Evolutionary conservation across 805 yeast species (phyloP).

Genomic region (Middelhovenomyces tepae): DNA sequence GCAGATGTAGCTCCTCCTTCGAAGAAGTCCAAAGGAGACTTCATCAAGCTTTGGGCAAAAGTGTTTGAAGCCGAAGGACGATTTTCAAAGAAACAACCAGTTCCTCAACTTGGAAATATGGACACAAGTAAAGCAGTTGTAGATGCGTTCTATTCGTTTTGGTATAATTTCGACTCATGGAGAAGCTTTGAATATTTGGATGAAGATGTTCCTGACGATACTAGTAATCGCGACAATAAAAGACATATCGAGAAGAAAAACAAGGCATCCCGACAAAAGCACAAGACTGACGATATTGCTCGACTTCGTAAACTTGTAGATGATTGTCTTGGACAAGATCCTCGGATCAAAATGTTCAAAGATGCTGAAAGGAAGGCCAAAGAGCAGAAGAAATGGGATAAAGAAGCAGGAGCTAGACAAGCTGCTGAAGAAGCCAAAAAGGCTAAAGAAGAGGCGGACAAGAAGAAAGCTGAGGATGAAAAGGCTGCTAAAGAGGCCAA

Average conservation of each 20-base stretch:
- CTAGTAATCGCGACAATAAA: conserved; percentile 98
- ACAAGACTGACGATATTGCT: conserved; percentile 94
- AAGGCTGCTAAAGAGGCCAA: conserved; percentile 54
- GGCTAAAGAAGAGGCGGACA: conserved; percentile 82
- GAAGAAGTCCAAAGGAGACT: conserved; percentile 55
- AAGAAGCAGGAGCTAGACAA: conserved; percentile 93
- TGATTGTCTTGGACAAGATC: conserved; percentile 84
- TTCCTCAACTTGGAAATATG: conserved; percentile 67
- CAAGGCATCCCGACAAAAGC: conserved; percentile 92
- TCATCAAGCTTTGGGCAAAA: conserved; percentile 87
- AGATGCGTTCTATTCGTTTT: conserved; percentile 82
- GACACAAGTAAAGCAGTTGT: conserved; percentile 70
- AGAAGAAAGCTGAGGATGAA: conserved; percentile 66
- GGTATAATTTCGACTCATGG: conserved; percentile 95
- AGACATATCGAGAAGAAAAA: conserved; percentile 97
- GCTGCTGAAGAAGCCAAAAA: conserved; percentile 89
- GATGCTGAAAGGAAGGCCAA: conserved; percentile 91
- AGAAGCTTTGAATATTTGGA: conserved; percentile 95
- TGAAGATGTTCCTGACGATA: conserved; percentile 98
- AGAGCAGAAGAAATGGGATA: conserved; percentile 94
- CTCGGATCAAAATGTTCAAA: conserved; percentile 88
- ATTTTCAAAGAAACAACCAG: conserved; percentile 87
- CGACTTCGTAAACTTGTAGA: conserved; percentile 79
- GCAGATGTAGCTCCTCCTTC: conserved; percentile 81
- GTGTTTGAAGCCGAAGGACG: conserved; percentile 86